Evolutionary conservation across 108 stramenopile genomes (phyloP), one percentile per base, ranked within the genome.

Genomic region (Aurantiochytrium sp.): DNA sequence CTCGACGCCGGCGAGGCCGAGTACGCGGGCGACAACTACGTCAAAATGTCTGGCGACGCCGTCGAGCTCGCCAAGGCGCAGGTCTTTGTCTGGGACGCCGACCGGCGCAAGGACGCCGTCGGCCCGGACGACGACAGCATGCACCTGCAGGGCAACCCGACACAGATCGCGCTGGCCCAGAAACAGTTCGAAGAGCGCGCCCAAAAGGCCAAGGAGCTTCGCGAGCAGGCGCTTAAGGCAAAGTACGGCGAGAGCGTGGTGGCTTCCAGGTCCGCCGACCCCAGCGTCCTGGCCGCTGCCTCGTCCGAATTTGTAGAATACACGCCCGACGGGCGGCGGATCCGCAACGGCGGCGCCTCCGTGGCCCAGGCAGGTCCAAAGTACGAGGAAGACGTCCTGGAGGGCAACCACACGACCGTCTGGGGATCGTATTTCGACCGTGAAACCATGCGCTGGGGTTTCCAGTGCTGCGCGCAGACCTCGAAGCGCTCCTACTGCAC

Each of bases 1-100:
- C 88, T 91, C 68, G 89, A 92, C 53, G 89, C 93, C 34, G 68
- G 69, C 55, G 92, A 94, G 55, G 34, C 94, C 42, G 92, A 91
- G 36, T 99, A 97, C 90, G 97, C 96, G 6, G 98, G 99, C 17
- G 99, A 99, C 91, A 98, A 98, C 93, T 98, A 96, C 92, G 93
- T 96, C 21, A 91, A 97, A 17, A 92, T 94, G n/a, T 94, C 95
- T 45, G 97, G 96, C 6, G 97, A 98, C 88, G 96, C 97, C 24
- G 92, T 97, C 8, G 88, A 93, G 36, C 89, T 98, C 90, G 97
- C 97, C 2, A 88, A 94, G 65, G 97, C 97, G 85, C 97, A 97
- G 88, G 69, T 98, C 42, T 98, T 98, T 93, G 98, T 97, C 17
- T 98, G 98, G 98, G 98, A 99, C 90, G 97, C 96, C 0, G 93